phyloP scores from a whole-genome alignment of 2,329 filamentous ascomycete genomes.

The Dendryphion nanum region DNA sequence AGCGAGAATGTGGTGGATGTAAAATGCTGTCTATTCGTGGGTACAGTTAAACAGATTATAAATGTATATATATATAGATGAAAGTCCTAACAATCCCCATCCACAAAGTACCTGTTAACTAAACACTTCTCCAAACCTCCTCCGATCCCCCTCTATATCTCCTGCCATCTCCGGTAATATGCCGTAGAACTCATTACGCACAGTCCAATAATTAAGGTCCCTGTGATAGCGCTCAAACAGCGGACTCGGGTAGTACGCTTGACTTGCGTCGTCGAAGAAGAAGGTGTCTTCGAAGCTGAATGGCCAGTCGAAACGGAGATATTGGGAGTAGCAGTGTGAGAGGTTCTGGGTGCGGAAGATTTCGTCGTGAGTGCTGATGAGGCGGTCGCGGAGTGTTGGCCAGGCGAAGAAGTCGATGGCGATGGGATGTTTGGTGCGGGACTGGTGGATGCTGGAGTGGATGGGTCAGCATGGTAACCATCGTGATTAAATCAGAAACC shows the following conservation, averaged over 20 bases:
- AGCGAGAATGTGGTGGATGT: no score
- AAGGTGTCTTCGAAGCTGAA: conserved; percentile 34
- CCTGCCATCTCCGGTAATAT: conserved; percentile 27
- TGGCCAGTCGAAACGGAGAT: conserved; percentile 31
- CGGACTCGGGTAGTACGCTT: conserved; percentile 19
- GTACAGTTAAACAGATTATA: no score
- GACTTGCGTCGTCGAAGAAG: conserved; percentile 18
- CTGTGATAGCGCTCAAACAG: conserved; percentile 32
- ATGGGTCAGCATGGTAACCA: conserved; percentile 1
- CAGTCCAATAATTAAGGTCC: conserved; percentile 26
- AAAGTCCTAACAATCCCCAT: no score
- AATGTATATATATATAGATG: no score
- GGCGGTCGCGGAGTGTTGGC: conserved; percentile 30
- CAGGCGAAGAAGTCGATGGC: conserved; percentile 35
- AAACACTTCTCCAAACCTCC: conserved; percentile 11
- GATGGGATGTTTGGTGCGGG: conserved; percentile 24
- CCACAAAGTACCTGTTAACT: no score
- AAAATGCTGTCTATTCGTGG: no score
- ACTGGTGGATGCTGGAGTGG: conserved; percentile 18
- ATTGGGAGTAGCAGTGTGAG: conserved; percentile 22
- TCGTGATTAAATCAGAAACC: not conserved
- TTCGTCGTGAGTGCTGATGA: conserved; percentile 19
- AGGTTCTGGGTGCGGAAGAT: conserved; percentile 22
- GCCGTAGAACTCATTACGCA: conserved; percentile 24
- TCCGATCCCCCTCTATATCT: conserved; percentile 31